These are phyloP conservation scores for Saccharomycopsis selenospora DNA, from an alignment of 805 yeast genomes.

Conservation along the genomic window DNA sequence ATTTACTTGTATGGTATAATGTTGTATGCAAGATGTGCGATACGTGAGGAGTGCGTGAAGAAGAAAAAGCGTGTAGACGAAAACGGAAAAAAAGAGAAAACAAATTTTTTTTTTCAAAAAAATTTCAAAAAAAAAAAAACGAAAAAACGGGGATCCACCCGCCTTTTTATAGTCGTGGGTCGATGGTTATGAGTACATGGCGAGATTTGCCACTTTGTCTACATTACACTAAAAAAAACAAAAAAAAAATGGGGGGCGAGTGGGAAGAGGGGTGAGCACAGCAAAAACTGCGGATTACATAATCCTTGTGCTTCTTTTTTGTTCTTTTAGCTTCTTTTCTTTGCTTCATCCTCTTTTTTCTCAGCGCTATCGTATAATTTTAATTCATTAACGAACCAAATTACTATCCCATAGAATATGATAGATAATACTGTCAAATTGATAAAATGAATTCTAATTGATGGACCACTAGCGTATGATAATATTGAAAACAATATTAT, in stretches of 20 bases:
- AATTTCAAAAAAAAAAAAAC: neutral
- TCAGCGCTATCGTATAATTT: slow-evolving; percentile 36
- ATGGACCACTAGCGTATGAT: slow-evolving; percentile 51
- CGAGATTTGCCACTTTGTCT: too few relatives aligned
- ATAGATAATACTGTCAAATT: slow-evolving; percentile 48
- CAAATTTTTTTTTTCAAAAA: neutral
- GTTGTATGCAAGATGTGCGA: too few relatives aligned
- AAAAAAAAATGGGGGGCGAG: too few relatives aligned
- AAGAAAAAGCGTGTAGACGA: too few relatives aligned
- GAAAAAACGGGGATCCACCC: slow-evolving; percentile 2
- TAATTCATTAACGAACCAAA: slow-evolving; percentile 83
- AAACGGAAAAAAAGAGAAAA: too few relatives aligned
- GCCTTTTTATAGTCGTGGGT: slow-evolving; percentile 2
- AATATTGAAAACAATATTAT: slow-evolving; percentile 49
- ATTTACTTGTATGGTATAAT: too few relatives aligned
- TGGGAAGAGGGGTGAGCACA: too few relatives aligned
- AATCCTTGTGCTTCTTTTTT: too few relatives aligned
- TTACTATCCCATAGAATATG: slow-evolving; percentile 67
- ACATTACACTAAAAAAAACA: too few relatives aligned
- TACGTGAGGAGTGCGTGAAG: too few relatives aligned
- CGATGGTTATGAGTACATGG: neutral
- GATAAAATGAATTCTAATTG: slow-evolving; percentile 50
- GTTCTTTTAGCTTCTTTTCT: too few relatives aligned
- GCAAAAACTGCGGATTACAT: too few relatives aligned
- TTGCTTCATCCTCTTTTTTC: slow-evolving; percentile 35